A percentile compares a stretch with the other conserved stretches of the same genome.
Conservation (phyloP, 768 basidiomycete species). For the Tricholoma saponaceum region DNA sequence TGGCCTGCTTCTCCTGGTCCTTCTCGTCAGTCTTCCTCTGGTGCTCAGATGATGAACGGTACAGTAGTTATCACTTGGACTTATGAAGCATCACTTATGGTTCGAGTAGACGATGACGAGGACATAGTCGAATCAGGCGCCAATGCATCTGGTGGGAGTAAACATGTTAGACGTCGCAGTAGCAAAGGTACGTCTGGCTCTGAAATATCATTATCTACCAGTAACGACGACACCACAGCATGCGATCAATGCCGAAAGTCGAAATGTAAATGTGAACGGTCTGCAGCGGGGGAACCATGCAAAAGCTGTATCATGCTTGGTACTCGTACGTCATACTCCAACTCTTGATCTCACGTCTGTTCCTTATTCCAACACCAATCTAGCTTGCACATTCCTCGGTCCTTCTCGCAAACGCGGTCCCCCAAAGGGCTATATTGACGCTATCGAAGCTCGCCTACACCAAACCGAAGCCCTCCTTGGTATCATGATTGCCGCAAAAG, state of each 20-base stretch:
- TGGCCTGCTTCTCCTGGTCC: constrained; percentile 24
- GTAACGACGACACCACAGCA: constrained; percentile 39
- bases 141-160: constrained; percentile 28
- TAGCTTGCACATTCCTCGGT: constrained; percentile 76
- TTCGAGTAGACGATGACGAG: constrained; percentile 55
- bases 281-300: constrained; percentile 58
- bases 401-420: constrained; percentile 82
- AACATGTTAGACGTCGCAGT: constrained; percentile 63
- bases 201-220: too few relatives aligned
- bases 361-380: too few relatives aligned
- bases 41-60: constrained; percentile 11
- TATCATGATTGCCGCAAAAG: constrained; percentile 59
- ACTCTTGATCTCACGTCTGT: not conserved
- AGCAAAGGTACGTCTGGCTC: constrained; percentile 55
- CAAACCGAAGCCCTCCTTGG: constrained; percentile 89
- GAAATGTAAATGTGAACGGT: constrained; percentile 85
- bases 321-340: constrained; percentile 45
- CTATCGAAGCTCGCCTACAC: constrained; percentile 86
- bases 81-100: constrained; percentile 23
- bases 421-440: constrained; percentile 94
- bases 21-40: constrained; percentile 15
- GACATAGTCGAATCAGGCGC: constrained; percentile 48
- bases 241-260: constrained; percentile 89
- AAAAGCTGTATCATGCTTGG: constrained; percentile 72
- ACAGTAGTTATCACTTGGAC: constrained; percentile 12